These are phyloP conservation scores for Cryomyces antarcticus DNA, from an alignment of 495 filamentous ascomycete genomes.

Conservation along the genomic window DNA sequence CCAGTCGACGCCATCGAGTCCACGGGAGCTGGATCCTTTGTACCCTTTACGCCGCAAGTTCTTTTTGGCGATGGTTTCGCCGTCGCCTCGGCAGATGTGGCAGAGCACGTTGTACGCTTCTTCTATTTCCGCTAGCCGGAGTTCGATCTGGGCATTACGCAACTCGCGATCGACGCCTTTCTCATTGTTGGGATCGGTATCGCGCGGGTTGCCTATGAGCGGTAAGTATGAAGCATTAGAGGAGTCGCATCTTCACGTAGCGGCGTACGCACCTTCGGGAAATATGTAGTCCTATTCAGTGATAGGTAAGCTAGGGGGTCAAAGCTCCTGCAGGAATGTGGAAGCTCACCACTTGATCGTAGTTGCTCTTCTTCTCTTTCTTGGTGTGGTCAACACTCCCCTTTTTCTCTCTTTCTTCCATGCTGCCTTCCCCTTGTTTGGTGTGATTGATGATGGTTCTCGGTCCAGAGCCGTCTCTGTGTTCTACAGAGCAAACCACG, in stretches of 20 bases:
- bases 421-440: slow-evolving; percentile 9
- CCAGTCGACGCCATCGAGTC: slow-evolving; percentile 24
- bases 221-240: no score
- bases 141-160: slow-evolving; percentile 21
- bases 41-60: slow-evolving; percentile 30
- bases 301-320: not conserved
- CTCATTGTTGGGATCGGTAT: slow-evolving; percentile 20
- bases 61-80: slow-evolving; percentile 16
- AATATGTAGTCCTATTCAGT: slow-evolving; percentile 20
- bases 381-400: slow-evolving; percentile 14
- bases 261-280: slow-evolving; percentile 10
- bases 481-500: slow-evolving; percentile 24
- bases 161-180: slow-evolving; percentile 22
- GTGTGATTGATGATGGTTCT: slow-evolving; percentile 22
- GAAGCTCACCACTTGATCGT: slow-evolving; percentile 13
- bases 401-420: slow-evolving; percentile 9
- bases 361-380: slow-evolving; percentile 11
- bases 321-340: not conserved
- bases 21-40: slow-evolving; percentile 28
- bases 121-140: slow-evolving; percentile 23
- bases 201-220: slow-evolving; percentile 17
- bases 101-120: slow-evolving; percentile 20
- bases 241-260: not conserved
- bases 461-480: slow-evolving; percentile 24
- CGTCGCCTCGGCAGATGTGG: slow-evolving; percentile 16